phyloP scores from a whole-genome alignment of 805 yeast species.

The Candida cerambycidarum region DNA sequence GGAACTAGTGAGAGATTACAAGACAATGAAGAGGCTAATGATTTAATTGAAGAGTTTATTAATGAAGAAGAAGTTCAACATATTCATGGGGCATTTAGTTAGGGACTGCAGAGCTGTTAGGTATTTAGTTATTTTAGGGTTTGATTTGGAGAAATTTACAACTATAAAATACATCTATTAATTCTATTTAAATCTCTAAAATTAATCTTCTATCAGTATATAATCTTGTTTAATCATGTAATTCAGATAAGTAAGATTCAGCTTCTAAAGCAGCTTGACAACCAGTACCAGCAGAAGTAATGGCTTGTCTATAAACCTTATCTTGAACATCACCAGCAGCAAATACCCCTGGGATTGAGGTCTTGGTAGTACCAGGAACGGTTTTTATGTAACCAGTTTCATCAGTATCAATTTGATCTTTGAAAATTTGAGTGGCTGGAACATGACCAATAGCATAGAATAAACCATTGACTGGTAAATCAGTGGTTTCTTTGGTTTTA shows the following conservation, averaged over 20 bases:
- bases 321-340: conserved; percentile 99
- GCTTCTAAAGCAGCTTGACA: conserved; percentile 99
- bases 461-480: conserved; percentile 81
- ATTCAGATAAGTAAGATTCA: conserved; percentile 76
- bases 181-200: background rate
- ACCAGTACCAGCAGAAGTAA: conserved; percentile 99
- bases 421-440: conserved; percentile 87
- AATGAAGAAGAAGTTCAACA: background rate
- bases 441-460: conserved; percentile 98
- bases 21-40: background rate
- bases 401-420: conserved; percentile 77
- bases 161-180: conserved; percentile 1
- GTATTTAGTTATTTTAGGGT: background rate
- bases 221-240: conserved; percentile 13
- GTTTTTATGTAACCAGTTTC: conserved; percentile 88
- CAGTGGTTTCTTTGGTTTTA: conserved; percentile 65
- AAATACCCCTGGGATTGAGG: conserved; percentile 86
- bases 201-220: background rate
- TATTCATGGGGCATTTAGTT: background rate
- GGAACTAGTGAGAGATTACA: background rate
- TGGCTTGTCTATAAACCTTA: conserved; percentile 95
- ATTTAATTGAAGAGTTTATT: background rate
- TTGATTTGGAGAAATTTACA: too few species aligned
- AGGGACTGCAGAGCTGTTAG: background rate
- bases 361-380: conserved; percentile 82